phyloP scores from a whole-genome alignment of 2,329 filamentous ascomycete species.

The Botrytis elliptica region DNA sequence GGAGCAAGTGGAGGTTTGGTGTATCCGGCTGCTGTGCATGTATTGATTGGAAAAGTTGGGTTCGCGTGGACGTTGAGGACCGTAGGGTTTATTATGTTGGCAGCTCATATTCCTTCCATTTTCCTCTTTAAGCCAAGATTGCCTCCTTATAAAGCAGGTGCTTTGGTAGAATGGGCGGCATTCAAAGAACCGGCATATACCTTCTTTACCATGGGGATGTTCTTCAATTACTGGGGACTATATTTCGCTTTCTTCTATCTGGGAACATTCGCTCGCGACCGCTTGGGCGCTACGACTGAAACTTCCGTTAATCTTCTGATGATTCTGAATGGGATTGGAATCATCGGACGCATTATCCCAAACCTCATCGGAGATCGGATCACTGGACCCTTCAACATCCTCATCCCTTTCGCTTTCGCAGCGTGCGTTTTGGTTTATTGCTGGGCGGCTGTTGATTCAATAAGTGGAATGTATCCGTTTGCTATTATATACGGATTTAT shows the following conservation, averaged over 20 bases:
- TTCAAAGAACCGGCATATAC: background rate
- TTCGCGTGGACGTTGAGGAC: conserved; percentile 35
- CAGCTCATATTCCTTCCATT: background rate
- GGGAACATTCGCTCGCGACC: background rate
- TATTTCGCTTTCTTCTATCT: background rate
- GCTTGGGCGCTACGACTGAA: background rate
- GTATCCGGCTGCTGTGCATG: conserved; percentile 39
- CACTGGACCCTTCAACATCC: background rate
- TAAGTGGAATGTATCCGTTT: background rate
- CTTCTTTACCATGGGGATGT: background rate
- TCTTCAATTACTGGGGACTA: background rate
- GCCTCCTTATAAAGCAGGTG: background rate
- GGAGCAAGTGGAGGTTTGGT: conserved; percentile 40
- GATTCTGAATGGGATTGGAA: background rate
- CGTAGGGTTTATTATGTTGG: conserved; percentile 21
- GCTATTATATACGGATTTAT: background rate
- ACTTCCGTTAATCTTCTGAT: background rate
- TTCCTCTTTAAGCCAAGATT: background rate
- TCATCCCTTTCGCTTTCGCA: background rate
- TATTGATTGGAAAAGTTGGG: conserved; percentile 35
- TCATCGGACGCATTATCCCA: background rate
- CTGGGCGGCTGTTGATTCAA: background rate
- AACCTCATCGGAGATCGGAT: background rate
- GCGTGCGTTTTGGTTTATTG: background rate
- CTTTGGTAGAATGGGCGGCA: background rate